A percentile compares a stretch with the other conserved stretches of the same genome.
Conservation (phyloP, 2,329 filamentous ascomycete species). For the Fusarium multiceps region DNA sequence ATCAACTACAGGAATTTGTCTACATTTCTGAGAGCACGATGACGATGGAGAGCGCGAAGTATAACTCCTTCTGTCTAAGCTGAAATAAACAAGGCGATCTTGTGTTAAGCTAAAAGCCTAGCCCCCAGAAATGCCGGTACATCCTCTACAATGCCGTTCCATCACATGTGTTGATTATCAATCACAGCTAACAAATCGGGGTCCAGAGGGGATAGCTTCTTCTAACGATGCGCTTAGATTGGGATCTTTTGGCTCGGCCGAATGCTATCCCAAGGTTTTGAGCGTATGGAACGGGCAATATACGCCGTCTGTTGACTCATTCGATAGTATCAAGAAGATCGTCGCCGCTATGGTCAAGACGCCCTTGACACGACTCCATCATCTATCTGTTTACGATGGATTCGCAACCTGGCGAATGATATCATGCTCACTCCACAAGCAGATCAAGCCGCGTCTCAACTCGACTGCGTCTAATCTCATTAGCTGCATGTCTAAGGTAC, state of each 20-base stretch:
- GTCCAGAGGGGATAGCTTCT: neutral
- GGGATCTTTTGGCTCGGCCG: neutral
- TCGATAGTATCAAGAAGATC: neutral
- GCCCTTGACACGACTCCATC: neutral
- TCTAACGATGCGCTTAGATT: slow-evolving; percentile 1
- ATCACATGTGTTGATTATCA: slow-evolving; percentile 14
- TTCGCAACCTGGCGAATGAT: slow-evolving; percentile 15
- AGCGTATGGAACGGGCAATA: neutral
- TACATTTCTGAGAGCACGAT: neutral
- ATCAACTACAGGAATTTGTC: neutral
- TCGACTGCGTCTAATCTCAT: neutral
- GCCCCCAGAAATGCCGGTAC: slow-evolving; percentile 10
- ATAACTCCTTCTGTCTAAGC: slow-evolving; percentile 9
- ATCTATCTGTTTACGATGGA: neutral
- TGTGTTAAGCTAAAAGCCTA: slow-evolving; percentile 1
- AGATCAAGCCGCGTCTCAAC: neutral
- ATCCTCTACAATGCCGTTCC: neutral
- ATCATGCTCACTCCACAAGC: slow-evolving; percentile 7
- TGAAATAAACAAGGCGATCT: neutral
- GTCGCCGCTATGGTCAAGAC: neutral
- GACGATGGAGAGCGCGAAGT: neutral
- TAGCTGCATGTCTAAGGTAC: slow-evolving; percentile 2
- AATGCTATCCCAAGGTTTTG: slow-evolving; percentile 22
- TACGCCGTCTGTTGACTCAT: slow-evolving; percentile 4
- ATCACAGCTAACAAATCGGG: neutral